phyloP scores from a whole-genome alignment of 1,284 basidiomycete species.

The Volvariella surrecta region DNA sequence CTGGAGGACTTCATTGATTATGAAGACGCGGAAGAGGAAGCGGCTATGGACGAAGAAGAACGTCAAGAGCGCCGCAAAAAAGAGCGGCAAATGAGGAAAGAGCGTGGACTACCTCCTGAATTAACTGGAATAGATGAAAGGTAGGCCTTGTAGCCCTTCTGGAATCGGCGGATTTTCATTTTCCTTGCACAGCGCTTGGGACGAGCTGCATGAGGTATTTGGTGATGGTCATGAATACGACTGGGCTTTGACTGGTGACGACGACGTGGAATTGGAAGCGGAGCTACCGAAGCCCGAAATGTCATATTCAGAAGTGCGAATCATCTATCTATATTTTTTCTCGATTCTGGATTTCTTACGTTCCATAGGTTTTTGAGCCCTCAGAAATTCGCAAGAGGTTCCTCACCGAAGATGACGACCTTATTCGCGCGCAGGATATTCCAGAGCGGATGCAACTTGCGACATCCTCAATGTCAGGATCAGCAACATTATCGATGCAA shows the following conservation, averaged over 20 bases:
- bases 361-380: constrained; percentile 87
- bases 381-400: constrained; percentile 90
- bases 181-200: constrained; percentile 70
- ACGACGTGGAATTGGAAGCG: constrained; percentile 53
- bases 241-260: constrained; percentile 84
- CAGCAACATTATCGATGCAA: constrained; percentile 59
- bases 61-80: constrained; percentile 51
- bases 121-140: constrained; percentile 81
- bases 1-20: constrained; percentile 91
- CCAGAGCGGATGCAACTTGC: constrained; percentile 96
- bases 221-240: constrained; percentile 97
- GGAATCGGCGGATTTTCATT: constrained; percentile 4
- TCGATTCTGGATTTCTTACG: constrained; percentile 7
- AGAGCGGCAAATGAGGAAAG: constrained; percentile 17
- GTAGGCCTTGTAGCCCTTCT: constrained; percentile 39
- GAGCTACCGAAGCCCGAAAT: constrained; percentile 63
- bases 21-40: constrained; percentile 77
- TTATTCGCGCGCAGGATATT: constrained; percentile 85
- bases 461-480: constrained; percentile 73
- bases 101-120: constrained; percentile 62
- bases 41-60: constrained; percentile 63
- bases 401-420: constrained; percentile 91
- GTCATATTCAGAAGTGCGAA: constrained; percentile 82
- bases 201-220: constrained; percentile 95
- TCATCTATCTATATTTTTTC: constrained; percentile 3